Evolutionary conservation across 2,329 filamentous ascomycete genomes (phyloP), one percentile per base, ranked within the genome.

Genomic region (Alternaria panax): DNA sequence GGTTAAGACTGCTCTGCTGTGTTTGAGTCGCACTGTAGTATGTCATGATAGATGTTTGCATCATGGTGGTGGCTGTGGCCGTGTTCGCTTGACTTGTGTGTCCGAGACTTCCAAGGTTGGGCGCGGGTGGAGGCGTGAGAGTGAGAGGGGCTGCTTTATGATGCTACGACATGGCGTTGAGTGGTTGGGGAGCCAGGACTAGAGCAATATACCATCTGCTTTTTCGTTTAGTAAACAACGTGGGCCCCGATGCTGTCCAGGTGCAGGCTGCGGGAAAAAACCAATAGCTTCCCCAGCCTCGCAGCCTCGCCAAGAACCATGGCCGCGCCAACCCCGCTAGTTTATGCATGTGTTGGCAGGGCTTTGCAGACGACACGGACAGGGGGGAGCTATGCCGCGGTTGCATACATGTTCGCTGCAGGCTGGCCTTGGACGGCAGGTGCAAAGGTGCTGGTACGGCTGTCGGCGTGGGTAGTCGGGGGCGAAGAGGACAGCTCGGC

Each of bases 201-300:
- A 47, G 55, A 60, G 59, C 62, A 66, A 64, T 68, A 70, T 70
- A 69, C 66, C 64, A 69, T 54, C 41, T 57, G 59, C 58, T 67
- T 65, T 40, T 59, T 54, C 27, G 1, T 63, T 62, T 55, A 41
- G 6, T 32, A 50, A 38, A 38, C 14, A 38, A 38, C 3, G 20
- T 7, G 34, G 32, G 8, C 25, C 27, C 14, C 18, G 24, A 11
- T 52, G 28, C 28, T 34, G 28, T 5, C 22, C 18, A 32, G 45
- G 16, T 20, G 43, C 27, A 22, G 27, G 45, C 28, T 18, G 5
- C 3, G 27, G 28, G 20, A 47, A 20, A n/a, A 32, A 12, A 18
- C 45, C 45, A 32, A 47, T 34, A n/a, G 45, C 14, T 47, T 32
- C 41, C 42, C 30, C 52, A 46, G 30, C n/a, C 24, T 18, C 24